phyloP scores from a whole-genome alignment of 306 rosid genomes.

The Pachyrhizus erosus region DNA sequence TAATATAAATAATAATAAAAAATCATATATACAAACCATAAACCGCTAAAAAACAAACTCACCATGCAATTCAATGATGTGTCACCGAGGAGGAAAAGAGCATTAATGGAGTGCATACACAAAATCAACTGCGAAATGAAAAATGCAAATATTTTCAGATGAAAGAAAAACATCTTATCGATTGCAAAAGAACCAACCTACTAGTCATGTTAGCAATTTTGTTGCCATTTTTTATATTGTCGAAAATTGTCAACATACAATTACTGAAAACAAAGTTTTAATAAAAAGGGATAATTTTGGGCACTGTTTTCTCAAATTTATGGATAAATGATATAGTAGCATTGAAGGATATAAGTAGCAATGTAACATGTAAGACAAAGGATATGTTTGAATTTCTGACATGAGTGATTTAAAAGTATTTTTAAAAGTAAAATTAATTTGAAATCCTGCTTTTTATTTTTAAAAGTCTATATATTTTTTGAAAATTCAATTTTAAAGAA shows the following conservation, averaged over 20 bases:
- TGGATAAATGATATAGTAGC: too few relatives aligned
- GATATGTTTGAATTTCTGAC: too few relatives aligned
- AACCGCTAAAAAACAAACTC: constrained; percentile 39
- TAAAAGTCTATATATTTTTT: too few relatives aligned
- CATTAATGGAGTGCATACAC: constrained; percentile 86
- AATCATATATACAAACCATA: neutral
- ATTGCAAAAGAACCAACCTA: neutral
- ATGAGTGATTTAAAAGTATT: too few relatives aligned
- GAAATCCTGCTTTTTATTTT: too few relatives aligned
- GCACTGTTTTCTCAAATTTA: too few relatives aligned
- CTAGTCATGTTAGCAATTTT: neutral
- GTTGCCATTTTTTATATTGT: neutral
- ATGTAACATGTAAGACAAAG: neutral
- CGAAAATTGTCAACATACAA: too few relatives aligned
- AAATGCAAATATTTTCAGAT: constrained; percentile 41
- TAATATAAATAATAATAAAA: neutral
- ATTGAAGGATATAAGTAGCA: too few relatives aligned
- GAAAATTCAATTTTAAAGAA: too few relatives aligned
- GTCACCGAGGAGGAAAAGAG: constrained; percentile 82
- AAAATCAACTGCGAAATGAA: constrained; percentile 62
- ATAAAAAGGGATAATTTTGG: too few relatives aligned
- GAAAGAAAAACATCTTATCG: neutral
- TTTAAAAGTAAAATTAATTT: too few relatives aligned
- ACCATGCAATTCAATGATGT: constrained; percentile 80
- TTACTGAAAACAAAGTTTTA: too few relatives aligned